Percentiles rank a stretch among this genome's conserved stretches.
Conservation (phyloP, 2,329 filamentous ascomycete species). For the Xylariaceae sp. region DNA sequence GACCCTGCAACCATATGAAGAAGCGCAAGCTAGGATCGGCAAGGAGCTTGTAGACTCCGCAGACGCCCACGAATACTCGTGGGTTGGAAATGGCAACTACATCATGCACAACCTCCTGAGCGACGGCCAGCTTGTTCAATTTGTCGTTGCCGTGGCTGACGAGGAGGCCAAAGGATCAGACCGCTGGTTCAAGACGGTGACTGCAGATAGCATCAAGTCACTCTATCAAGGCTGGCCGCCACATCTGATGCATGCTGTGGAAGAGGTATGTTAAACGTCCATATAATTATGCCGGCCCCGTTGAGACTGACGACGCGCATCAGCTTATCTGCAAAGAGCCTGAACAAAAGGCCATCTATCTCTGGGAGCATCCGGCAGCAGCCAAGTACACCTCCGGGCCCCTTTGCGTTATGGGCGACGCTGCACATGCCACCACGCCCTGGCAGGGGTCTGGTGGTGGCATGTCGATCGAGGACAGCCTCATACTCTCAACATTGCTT, state of each 20-base stretch:
- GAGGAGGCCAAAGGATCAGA: conserved; percentile 6
- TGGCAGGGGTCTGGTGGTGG: conserved; percentile 16
- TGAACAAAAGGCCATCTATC: conserved; percentile 14
- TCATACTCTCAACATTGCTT: conserved; percentile 13
- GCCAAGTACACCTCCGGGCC: conserved; percentile 13
- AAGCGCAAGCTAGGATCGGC: conserved; percentile 13
- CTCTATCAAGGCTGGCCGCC: conserved; percentile 13
- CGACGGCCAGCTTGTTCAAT: background rate
- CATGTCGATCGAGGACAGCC: conserved; percentile 17
- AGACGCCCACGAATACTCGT: conserved; percentile 17
- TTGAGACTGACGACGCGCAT: background rate
- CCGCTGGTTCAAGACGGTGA: conserved; percentile 12
- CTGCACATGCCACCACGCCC: conserved; percentile 12
- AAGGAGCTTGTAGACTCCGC: conserved; percentile 7
- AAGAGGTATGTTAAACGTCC: no score
- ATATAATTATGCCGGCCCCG: background rate
- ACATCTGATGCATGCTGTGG: conserved; percentile 12
- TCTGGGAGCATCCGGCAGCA: conserved; percentile 17
- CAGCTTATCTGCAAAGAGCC: conserved; percentile 15
- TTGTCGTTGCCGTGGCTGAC: conserved; percentile 5
- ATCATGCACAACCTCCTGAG: conserved; percentile 9
- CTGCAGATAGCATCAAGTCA: conserved; percentile 11
- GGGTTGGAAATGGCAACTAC: conserved; percentile 11
- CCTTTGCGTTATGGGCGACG: conserved; percentile 13
- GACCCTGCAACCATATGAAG: conserved; percentile 12